Base-by-base conservation (phyloP, 305 asterid genomes). In the Fraxinus platypoda region DNA sequence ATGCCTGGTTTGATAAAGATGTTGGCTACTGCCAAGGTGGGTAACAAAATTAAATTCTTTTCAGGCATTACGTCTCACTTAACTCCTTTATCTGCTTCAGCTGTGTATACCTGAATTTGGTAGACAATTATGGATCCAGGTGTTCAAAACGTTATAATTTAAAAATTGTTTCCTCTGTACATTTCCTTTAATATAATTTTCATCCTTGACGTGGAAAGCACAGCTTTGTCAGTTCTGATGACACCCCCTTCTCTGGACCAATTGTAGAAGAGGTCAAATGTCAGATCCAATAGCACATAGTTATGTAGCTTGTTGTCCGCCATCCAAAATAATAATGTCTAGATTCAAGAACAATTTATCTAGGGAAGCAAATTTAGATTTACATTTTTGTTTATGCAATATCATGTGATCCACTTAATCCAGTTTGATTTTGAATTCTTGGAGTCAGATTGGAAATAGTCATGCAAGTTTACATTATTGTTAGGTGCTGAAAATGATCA, bases 1-100 rank as follows among this genome's bases (percentile, higher is more conserved):
- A 96, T 82, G 83, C 98, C 37, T 96, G 99, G 99, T 90, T 89
- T 70, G 99, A 94, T 85, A 77, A 82, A 81, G 99, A 96, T 84
- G 93, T 96, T 70, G 98, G 98, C 72, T 96, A 96, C 75, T 88
- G 98, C 90, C 98, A 96, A 94, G 99, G 99, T 93, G 78, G 81
- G 91, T 87, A 26, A 31, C 73, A 73, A 52, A 52, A 76, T 64
- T 41, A 68, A 64, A 37, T 38, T 73, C 19, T 70, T 31, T 57
- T 62, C 38, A 0, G 35, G 74, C 23, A 33, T 57, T 8, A 74
- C n/a, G 34, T 8, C 54, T 57, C 73, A 64, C 71, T 82, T 41
- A 72, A 70, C 74, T 8, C 6, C 15, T 26, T 76, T 52, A 35
- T 79, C 9, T 71, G 8, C 72, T 59, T 52, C 26, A 21, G 37